phyloP scores from a whole-genome alignment of 306 rosid species.

The Quercus berberidifolia region DNA sequence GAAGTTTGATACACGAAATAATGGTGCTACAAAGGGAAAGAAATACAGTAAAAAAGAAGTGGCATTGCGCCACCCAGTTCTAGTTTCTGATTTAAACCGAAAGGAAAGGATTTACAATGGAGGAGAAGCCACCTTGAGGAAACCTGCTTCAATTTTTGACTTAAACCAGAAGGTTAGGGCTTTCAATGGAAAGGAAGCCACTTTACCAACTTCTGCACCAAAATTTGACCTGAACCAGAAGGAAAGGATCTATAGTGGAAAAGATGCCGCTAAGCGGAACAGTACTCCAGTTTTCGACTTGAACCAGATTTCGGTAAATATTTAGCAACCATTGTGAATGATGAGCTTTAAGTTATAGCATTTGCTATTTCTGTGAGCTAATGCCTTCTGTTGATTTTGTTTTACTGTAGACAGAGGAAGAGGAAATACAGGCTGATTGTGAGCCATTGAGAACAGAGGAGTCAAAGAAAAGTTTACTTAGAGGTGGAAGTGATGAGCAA shows the following conservation, averaged over 20 bases:
- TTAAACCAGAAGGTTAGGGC: conserved; percentile 60
- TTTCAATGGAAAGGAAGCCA: conserved; percentile 40
- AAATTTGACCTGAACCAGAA: conserved; percentile 54
- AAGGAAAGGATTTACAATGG: conserved; percentile 47
- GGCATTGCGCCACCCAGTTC: conserved; percentile 16
- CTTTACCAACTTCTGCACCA: conserved; percentile 34
- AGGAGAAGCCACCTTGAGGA: conserved; percentile 28
- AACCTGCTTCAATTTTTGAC: conserved; percentile 46
- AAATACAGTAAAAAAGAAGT: conserved; percentile 49
- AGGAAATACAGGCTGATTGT: conserved; percentile 54
- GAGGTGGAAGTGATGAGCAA: conserved; percentile 60
- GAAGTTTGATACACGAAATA: conserved; percentile 37
- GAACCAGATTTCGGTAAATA: conserved; percentile 90
- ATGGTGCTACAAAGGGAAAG: conserved; percentile 40
- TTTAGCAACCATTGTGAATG: neutral
- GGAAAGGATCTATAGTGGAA: conserved; percentile 53
- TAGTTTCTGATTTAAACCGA: conserved; percentile 35
- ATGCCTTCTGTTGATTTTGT: conserved; percentile 1
- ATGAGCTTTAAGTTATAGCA: conserved; percentile 5
- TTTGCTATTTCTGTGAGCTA: conserved; percentile 9
- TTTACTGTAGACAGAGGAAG: conserved; percentile 71
- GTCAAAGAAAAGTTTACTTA: conserved; percentile 57
- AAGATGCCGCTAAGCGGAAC: conserved; percentile 57
- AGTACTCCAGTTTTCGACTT: conserved; percentile 65
- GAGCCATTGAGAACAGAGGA: conserved; percentile 56